Conservation (phyloP, 176 grass and related monocot species). For the Eleusine coracana region DNA sequence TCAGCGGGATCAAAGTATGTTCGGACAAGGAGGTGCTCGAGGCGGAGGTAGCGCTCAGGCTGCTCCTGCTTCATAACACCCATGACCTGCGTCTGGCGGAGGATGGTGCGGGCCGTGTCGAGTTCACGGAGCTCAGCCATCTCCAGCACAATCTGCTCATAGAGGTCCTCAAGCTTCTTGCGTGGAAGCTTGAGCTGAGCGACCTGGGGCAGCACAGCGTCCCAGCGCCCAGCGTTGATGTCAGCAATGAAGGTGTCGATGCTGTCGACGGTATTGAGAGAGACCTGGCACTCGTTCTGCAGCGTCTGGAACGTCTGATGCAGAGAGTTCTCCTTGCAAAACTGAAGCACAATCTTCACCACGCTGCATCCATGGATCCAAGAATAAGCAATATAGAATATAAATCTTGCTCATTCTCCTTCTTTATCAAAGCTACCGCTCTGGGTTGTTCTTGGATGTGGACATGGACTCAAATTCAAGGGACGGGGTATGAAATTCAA, state of each 20-base stretch:
- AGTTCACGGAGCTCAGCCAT: slow-evolving; percentile 98
- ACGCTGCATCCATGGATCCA: slow-evolving; percentile 53
- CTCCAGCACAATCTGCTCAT: slow-evolving; percentile 98
- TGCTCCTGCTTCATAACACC: slow-evolving; percentile 99
- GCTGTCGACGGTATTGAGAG: slow-evolving; percentile 91
- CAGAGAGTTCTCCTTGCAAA: slow-evolving; percentile 99
- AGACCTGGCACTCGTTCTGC: slow-evolving; percentile 96
- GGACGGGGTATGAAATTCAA: background rate
- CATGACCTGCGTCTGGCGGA: slow-evolving; percentile 97
- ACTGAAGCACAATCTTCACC: slow-evolving; percentile 97
- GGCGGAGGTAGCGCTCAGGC: slow-evolving; percentile 89
- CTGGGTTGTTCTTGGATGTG: background rate
- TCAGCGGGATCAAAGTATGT: slow-evolving; percentile 96
- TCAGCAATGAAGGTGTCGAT: slow-evolving; percentile 79
- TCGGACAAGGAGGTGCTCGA: slow-evolving; percentile 90
- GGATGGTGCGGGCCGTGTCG: slow-evolving; percentile 84
- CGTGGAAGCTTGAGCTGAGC: slow-evolving; percentile 86
- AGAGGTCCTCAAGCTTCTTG: slow-evolving; percentile 95
- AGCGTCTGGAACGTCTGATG: slow-evolving; percentile 96
- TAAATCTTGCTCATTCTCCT: background rate
- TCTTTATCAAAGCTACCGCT: background rate
- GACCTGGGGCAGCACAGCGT: slow-evolving; percentile 90
- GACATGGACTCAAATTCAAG: slow-evolving; percentile 31
- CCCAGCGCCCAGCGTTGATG: slow-evolving; percentile 90
- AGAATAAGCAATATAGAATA: slow-evolving; percentile 20